Conservation (phyloP, 1,284 basidiomycete genomes). For the Naganishia albida region DNA sequence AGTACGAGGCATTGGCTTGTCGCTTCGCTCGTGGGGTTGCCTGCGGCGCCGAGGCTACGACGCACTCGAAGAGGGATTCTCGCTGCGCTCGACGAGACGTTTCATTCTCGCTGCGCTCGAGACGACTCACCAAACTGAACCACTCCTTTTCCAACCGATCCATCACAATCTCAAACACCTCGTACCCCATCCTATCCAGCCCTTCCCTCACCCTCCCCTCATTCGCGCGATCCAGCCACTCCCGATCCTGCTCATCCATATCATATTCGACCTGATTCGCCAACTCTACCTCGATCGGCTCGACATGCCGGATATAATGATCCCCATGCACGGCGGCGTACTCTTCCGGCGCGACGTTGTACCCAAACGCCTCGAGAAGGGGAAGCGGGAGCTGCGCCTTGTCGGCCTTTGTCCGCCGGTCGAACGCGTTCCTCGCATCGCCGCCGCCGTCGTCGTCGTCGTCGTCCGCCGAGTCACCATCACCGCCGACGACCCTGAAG, state of each 20-base stretch:
- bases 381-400: constrained; percentile 19
- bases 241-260: constrained; percentile 97
- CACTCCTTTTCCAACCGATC: constrained; percentile 98
- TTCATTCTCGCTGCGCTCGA: too few relatives aligned
- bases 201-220: constrained; percentile 76
- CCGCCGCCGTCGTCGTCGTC: constrained; percentile 31
- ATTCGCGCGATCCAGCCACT: constrained; percentile 91
- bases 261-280: constrained; percentile 96
- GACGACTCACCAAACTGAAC: constrained; percentile 78
- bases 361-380: constrained; percentile 45
- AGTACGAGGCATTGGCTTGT: not conserved
- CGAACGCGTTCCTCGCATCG: constrained; percentile 34
- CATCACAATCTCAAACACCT: constrained; percentile 94
- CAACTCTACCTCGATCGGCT: constrained; percentile 89
- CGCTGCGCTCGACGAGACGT: too few relatives aligned
- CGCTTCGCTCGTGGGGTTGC: not conserved
- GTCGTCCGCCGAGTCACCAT: too few relatives aligned
- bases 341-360: constrained; percentile 50
- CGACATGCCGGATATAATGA: constrained; percentile 86
- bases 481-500: constrained; percentile 49
- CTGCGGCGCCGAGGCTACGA: too few relatives aligned
- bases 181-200: constrained; percentile 72
- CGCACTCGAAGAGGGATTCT: too few relatives aligned
- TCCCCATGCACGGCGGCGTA: constrained; percentile 65
- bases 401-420: constrained; percentile 48